Conservation (phyloP, 257 asterid genomes). For the Solanum stenotomum region DNA sequence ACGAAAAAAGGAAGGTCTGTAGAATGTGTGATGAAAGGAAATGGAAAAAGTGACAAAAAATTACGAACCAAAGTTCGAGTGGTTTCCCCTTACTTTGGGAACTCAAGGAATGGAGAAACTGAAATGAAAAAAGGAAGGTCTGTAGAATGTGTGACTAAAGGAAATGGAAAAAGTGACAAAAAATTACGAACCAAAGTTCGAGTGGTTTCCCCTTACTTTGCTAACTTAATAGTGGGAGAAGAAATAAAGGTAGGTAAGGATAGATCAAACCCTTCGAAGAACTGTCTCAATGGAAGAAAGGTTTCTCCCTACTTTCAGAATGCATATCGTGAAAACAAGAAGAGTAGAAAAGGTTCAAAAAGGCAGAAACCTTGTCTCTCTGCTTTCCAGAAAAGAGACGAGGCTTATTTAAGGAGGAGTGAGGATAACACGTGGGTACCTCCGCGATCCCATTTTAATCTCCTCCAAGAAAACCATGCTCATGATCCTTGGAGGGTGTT, state of each 20-base stretch:
- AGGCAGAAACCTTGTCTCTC: conserved; percentile 19
- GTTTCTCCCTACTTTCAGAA: conserved; percentile 23
- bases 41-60: not conserved
- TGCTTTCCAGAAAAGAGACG: conserved; percentile 46
- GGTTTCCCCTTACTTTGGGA: conserved; percentile 4
- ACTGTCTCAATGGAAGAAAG: conserved; percentile 2
- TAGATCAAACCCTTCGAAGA: not conserved
- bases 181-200: conserved; percentile 9
- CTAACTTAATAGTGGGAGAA: conserved; percentile 6
- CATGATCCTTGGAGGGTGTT: conserved; percentile 97
- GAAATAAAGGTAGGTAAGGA: not conserved
- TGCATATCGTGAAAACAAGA: conserved; percentile 9
- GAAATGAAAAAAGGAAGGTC: not conserved
- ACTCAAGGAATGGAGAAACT: not conserved
- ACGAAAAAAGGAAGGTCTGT: not conserved
- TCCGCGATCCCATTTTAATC: conserved; percentile 64
- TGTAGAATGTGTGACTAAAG: not conserved
- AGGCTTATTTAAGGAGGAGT: conserved; percentile 56
- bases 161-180: not conserved
- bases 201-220: conserved; percentile 48
- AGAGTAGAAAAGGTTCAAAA: conserved; percentile 5
- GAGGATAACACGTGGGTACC: conserved; percentile 64
- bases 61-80: conserved; percentile 11
- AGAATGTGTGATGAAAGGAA: not conserved
- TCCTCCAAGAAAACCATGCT: conserved; percentile 79